Conservation (phyloP, 352 stramenopile species). For the Globisporangium orthogonon region DNA sequence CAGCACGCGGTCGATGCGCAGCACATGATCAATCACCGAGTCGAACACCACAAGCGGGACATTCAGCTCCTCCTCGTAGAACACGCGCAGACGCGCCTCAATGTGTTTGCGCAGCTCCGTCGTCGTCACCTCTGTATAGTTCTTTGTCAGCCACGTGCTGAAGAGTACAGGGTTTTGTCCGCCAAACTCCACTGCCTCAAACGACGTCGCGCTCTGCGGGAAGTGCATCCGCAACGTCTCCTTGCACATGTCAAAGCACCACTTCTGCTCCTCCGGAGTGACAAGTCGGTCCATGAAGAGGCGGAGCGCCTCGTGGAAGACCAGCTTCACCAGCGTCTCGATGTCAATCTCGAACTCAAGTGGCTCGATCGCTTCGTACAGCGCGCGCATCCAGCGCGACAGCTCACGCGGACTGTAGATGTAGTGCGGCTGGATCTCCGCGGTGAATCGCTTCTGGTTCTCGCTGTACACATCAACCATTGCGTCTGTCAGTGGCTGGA, state of each 20-base stretch:
- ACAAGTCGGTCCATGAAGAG: conserved; percentile 99
- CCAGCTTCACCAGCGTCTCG: conserved; percentile 96
- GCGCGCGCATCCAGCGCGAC: conserved; percentile 97
- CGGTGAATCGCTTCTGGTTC: conserved; percentile 95
- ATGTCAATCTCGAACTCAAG: conserved; percentile 93
- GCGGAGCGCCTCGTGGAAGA: conserved; percentile 97
- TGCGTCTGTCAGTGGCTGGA: conserved; percentile 94
- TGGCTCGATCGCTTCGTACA: conserved; percentile 97
- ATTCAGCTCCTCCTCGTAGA: conserved; percentile 99
- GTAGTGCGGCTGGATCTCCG: conserved; percentile 96
- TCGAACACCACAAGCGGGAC: conserved; percentile 99
- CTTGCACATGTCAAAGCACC: conserved; percentile 92
- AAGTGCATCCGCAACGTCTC: conserved; percentile 79
- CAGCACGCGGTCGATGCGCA: conserved; percentile 97
- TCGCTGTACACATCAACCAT: conserved; percentile 99
- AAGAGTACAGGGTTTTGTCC: conserved; percentile 95
- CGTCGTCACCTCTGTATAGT: conserved; percentile 93
- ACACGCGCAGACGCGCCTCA: conserved; percentile 94
- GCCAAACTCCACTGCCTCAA: conserved; percentile 65
- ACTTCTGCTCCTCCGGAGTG: conserved; percentile 93
- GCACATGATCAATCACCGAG: conserved; percentile 98
- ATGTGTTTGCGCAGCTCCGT: conserved; percentile 96
- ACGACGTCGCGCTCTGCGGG: conserved; percentile 62
- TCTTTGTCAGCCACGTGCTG: conserved; percentile 97
- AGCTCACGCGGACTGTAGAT: conserved; percentile 99